Conservation (phyloP, 139 green algal species). For the Haematococcus sp. region DNA sequence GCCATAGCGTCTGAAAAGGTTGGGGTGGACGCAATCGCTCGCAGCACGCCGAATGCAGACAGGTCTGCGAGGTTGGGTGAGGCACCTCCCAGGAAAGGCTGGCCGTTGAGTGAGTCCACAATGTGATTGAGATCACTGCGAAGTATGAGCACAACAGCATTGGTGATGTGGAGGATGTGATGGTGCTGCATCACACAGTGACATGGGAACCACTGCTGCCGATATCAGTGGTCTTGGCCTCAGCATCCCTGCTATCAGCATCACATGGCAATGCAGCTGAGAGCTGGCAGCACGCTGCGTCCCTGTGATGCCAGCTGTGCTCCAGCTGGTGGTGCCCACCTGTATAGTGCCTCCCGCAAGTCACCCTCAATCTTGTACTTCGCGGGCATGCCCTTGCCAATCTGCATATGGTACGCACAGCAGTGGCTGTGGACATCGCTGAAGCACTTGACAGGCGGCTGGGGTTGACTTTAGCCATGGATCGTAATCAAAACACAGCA, state of each 20-base stretch:
- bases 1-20: conserved; percentile 87
- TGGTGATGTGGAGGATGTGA: background rate
- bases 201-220: background rate
- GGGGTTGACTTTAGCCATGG: too few relatives aligned
- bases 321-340: background rate
- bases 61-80: conserved; percentile 89
- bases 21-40: conserved; percentile 71
- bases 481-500: too few relatives aligned
- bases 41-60: conserved; percentile 87
- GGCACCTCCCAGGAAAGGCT: conserved; percentile 58
- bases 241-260: too few relatives aligned
- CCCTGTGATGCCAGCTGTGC: background rate
- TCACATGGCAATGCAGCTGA: too few relatives aligned
- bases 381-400: conserved; percentile 75
- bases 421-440: too few relatives aligned
- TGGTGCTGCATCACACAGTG: background rate
- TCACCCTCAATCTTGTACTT: conserved; percentile 92
- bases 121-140: conserved; percentile 33
- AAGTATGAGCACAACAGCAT: background rate
- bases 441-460: background rate
- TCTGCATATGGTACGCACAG: conserved; percentile 17
- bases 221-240: too few relatives aligned
- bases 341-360: conserved; percentile 73
- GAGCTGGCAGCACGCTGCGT: background rate
- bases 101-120: conserved; percentile 38